phyloP scores from a whole-genome alignment of 768 basidiomycete genomes.

The Leccinum variicolor region DNA sequence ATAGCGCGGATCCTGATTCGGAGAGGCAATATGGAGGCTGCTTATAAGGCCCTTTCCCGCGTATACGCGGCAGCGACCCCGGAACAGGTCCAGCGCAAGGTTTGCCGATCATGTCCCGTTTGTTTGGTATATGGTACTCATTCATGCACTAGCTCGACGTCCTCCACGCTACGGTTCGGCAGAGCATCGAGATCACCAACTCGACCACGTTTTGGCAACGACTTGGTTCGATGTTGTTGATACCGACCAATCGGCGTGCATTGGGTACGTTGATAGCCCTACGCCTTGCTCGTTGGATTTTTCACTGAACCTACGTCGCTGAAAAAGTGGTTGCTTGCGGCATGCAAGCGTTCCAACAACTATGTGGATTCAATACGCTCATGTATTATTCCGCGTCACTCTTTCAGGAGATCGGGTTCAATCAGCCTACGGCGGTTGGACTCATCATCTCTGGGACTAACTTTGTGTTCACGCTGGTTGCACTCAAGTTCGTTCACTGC shows the following conservation, averaged over 20 bases:
- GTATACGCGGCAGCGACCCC: slow-evolving; percentile 67
- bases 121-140: neutral
- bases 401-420: slow-evolving; percentile 77
- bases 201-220: slow-evolving; percentile 60
- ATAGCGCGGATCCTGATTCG: slow-evolving; percentile 65
- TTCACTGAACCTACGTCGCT: neutral
- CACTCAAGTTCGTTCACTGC: slow-evolving; percentile 47
- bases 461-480: slow-evolving; percentile 74
- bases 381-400: slow-evolving; percentile 75
- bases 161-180: slow-evolving; percentile 55
- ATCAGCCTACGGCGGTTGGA: slow-evolving; percentile 79
- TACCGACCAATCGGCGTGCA: slow-evolving; percentile 63
- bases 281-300: neutral
- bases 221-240: slow-evolving; percentile 48
- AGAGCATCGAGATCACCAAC: slow-evolving; percentile 59
- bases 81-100: slow-evolving; percentile 66
- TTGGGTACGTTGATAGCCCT: slow-evolving; percentile 45
- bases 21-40: slow-evolving; percentile 46
- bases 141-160: slow-evolving; percentile 45
- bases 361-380: slow-evolving; percentile 82
- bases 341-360: slow-evolving; percentile 80
- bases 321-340: slow-evolving; percentile 67
- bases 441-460: slow-evolving; percentile 77
- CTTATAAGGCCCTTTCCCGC: slow-evolving; percentile 53
- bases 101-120: slow-evolving; percentile 13